These are phyloP conservation scores for Fraxinus floribunda DNA, from an alignment of 305 asterid genomes.

Conservation along the genomic window DNA sequence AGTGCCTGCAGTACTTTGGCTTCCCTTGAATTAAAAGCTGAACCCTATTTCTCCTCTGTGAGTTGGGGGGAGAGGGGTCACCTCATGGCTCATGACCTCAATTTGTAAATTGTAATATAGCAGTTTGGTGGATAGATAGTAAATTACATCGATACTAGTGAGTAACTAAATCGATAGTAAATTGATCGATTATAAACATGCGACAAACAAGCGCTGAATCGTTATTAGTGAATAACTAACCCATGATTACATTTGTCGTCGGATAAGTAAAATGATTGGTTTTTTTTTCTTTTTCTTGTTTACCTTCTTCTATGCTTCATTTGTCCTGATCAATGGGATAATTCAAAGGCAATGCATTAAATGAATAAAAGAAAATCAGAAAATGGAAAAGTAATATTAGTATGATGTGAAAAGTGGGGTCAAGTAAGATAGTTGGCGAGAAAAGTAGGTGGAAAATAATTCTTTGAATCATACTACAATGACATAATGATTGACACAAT, in stretches of 20 bases:
- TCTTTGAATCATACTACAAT: neutral
- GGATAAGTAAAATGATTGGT: neutral
- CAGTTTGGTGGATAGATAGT: neutral
- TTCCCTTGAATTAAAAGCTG: neutral
- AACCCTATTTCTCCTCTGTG: neutral
- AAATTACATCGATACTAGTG: neutral
- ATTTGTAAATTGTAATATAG: neutral
- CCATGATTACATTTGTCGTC: neutral
- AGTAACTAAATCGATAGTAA: neutral
- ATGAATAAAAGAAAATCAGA: neutral
- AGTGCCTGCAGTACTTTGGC: conserved; percentile 9
- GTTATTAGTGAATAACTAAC: neutral
- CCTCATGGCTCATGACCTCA: too few relatives aligned
- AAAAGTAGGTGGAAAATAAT: conserved; percentile 21
- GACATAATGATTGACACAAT: too few relatives aligned
- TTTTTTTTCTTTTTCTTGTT: neutral
- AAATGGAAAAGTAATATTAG: neutral
- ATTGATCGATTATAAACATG: neutral
- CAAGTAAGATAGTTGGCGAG: conserved; percentile 16
- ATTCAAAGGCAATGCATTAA: neutral
- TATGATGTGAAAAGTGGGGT: conserved; percentile 35
- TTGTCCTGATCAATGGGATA: neutral
- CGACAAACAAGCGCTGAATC: neutral
- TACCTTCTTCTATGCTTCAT: neutral
- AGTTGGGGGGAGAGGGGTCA: neutral